phyloP scores from a whole-genome alignment of 495 filamentous ascomycete species.

The Hyphodiscus hymeniophilus region DNA sequence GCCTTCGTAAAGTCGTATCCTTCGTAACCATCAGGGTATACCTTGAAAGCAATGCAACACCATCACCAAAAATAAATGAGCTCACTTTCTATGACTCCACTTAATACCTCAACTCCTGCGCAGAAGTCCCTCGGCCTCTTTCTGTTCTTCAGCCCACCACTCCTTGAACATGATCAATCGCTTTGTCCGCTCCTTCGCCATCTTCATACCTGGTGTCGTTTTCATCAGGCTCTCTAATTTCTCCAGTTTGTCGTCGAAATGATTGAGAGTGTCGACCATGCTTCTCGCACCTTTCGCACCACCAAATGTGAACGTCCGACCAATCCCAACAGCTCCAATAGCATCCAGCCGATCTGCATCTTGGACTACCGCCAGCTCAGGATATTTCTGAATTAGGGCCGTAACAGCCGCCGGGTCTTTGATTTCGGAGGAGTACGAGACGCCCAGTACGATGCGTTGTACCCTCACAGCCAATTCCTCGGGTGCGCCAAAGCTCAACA shows the following conservation, averaged over 20 bases:
- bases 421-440: constrained; percentile 71
- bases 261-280: constrained; percentile 57
- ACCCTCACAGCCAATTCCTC: constrained; percentile 51
- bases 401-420: constrained; percentile 43
- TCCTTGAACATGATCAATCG: constrained; percentile 52
- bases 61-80: too few relatives aligned
- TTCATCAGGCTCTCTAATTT: constrained; percentile 75
- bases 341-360: constrained; percentile 89
- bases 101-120: constrained; percentile 15
- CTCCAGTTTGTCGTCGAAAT: constrained; percentile 75
- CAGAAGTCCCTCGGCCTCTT: constrained; percentile 19
- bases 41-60: background rate
- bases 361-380: constrained; percentile 78
- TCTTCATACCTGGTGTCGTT: constrained; percentile 58
- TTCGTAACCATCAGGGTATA: too few relatives aligned
- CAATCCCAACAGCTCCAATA: constrained; percentile 78
- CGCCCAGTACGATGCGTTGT: constrained; percentile 59
- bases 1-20: too few relatives aligned
- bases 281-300: constrained; percentile 38
- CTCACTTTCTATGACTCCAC: too few relatives aligned
- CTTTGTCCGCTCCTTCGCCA: constrained; percentile 58
- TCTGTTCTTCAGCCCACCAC: constrained; percentile 69
- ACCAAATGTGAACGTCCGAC: constrained; percentile 66
- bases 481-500: constrained; percentile 47
- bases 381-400: constrained; percentile 39